These are phyloP conservation scores for Cylindrotheca closterium DNA, from an alignment of 108 stramenopile species.

Conservation along the genomic window DNA sequence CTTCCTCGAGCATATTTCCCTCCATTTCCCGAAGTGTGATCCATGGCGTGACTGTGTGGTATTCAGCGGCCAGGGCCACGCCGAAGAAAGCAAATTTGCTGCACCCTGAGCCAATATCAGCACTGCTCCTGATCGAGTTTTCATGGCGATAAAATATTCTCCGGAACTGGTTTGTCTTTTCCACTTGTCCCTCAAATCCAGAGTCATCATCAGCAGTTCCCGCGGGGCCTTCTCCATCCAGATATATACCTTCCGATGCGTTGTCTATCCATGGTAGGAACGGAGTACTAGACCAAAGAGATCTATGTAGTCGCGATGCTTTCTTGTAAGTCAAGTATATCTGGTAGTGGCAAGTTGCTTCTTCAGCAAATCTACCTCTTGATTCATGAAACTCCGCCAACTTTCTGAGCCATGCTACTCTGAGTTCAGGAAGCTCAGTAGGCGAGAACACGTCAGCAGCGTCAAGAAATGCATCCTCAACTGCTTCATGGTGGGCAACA, in stretches of 20 bases:
- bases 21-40: conserved; percentile 71
- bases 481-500: conserved; percentile 79
- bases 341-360: conserved; percentile 81
- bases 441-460: conserved; percentile 89
- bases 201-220: conserved; percentile 48
- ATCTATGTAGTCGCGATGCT: conserved; percentile 69
- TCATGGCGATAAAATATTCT: conserved; percentile 85
- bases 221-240: conserved; percentile 58
- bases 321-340: conserved; percentile 74
- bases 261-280: conserved; percentile 85
- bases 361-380: conserved; percentile 77
- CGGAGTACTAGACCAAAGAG: conserved; percentile 81
- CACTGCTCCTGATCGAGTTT: conserved; percentile 66
- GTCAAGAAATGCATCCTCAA: conserved; percentile 83
- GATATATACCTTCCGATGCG: conserved; percentile 54
- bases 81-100: conserved; percentile 77
- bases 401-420: conserved; percentile 80
- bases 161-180: conserved; percentile 64
- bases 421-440: conserved; percentile 82
- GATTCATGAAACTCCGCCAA: conserved; percentile 84
- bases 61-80: conserved; percentile 74
- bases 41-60: conserved; percentile 63
- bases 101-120: conserved; percentile 65
- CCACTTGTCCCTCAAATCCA: conserved; percentile 45
- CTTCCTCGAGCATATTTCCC: conserved; percentile 83